These are phyloP conservation scores for Psilocybe cubensis DNA, from an alignment of 768 basidiomycete species.

Conservation along the genomic window DNA sequence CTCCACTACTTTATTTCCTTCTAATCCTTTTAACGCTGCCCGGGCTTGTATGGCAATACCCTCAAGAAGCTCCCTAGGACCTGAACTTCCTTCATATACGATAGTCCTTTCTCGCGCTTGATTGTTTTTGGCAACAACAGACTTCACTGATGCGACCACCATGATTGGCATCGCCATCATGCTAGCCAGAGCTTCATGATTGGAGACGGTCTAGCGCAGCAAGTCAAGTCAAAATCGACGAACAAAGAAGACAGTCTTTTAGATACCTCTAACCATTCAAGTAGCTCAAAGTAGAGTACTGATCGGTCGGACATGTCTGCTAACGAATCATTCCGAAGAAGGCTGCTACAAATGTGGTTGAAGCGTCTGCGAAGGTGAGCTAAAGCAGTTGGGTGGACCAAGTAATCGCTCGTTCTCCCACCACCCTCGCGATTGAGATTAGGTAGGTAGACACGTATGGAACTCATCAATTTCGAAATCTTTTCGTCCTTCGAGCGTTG, in stretches of 20 bases:
- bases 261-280: constrained; percentile 89
- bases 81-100: constrained; percentile 88
- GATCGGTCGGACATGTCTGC: constrained; percentile 92
- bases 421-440: constrained; percentile 77
- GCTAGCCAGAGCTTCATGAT: constrained; percentile 89
- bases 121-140: constrained; percentile 58
- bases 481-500: constrained; percentile 77
- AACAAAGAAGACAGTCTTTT: not conserved
- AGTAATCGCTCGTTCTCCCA: constrained; percentile 83
- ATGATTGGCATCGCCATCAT: constrained; percentile 99
- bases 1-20: constrained; percentile 59
- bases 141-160: constrained; percentile 74
- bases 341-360: constrained; percentile 83
- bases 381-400: constrained; percentile 89
- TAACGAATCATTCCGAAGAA: constrained; percentile 90
- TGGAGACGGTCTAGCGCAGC: constrained; percentile 76
- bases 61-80: constrained; percentile 91
- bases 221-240: not conserved
- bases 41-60: constrained; percentile 91
- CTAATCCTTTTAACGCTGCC: constrained; percentile 87
- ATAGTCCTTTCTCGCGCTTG: constrained; percentile 80
- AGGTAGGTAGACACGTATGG: constrained; percentile 85
- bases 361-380: constrained; percentile 92
- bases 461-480: constrained; percentile 66
- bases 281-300: constrained; percentile 84